Conservation (phyloP, 2,329 filamentous ascomycete genomes). For the Xylariaceae sp. region DNA sequence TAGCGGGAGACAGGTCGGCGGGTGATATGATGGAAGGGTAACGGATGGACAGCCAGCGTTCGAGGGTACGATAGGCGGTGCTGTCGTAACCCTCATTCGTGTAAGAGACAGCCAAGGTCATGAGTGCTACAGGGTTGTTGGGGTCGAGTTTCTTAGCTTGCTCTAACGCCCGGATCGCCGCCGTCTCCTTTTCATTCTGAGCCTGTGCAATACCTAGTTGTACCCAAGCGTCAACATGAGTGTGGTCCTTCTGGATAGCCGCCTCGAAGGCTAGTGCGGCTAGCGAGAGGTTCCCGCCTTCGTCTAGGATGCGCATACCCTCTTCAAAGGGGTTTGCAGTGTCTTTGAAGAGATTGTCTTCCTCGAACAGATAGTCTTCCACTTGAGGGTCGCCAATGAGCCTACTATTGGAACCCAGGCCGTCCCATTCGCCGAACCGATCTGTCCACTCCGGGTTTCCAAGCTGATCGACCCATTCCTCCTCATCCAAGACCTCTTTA, state of each 20-base stretch:
- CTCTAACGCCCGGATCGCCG: slow-evolving; percentile 90
- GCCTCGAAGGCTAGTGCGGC: slow-evolving; percentile 95
- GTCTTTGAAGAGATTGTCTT: slow-evolving; percentile 84
- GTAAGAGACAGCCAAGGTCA: slow-evolving; percentile 94
- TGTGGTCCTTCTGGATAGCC: slow-evolving; percentile 83
- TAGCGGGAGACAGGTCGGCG: slow-evolving; percentile 67
- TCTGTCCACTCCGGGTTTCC: slow-evolving; percentile 78
- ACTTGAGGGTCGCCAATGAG: slow-evolving; percentile 67
- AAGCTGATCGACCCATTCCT: slow-evolving; percentile 62
- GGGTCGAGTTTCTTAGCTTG: slow-evolving; percentile 86
- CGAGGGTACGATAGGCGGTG: slow-evolving; percentile 91
- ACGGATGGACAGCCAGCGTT: slow-evolving; percentile 94
- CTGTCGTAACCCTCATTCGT: slow-evolving; percentile 99
- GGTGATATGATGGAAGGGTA: slow-evolving; percentile 81
- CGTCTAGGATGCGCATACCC: slow-evolving; percentile 87
- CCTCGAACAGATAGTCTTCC: slow-evolving; percentile 91
- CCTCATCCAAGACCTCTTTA: slow-evolving; percentile 65
- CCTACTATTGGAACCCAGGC: slow-evolving; percentile 43
- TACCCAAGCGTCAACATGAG: slow-evolving; percentile 91
- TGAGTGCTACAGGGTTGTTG: slow-evolving; percentile 81
- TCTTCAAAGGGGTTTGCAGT: slow-evolving; percentile 86
- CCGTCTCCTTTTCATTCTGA: slow-evolving; percentile 97
- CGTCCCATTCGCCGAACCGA: slow-evolving; percentile 60
- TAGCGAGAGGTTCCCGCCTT: slow-evolving; percentile 89
- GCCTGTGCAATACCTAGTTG: slow-evolving; percentile 89